A percentile compares a stretch with the other conserved stretches of the same genome.
Conservation (phyloP, 257 asterid species). For the Gardenia jasminoides region DNA sequence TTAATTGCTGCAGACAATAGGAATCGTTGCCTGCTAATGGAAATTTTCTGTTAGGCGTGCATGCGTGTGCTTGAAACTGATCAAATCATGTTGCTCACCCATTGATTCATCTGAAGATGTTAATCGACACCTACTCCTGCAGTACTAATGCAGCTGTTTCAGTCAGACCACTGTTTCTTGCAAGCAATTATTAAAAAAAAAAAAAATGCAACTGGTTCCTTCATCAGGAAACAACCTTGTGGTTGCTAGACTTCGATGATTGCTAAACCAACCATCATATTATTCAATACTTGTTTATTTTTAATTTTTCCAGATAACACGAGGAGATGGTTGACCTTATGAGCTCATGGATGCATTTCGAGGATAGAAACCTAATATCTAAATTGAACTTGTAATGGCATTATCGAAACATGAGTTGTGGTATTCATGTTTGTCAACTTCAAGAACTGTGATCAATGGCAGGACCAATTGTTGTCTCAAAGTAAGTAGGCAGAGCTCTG, state of each 20-base stretch:
- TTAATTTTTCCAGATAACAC: background rate
- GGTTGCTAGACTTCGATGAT: background rate
- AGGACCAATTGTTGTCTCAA: background rate
- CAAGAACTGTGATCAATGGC: background rate
- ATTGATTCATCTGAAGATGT: background rate
- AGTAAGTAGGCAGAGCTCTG: background rate
- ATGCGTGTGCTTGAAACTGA: background rate
- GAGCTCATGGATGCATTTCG: background rate
- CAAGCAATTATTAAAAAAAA: background rate
- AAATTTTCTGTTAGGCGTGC: background rate
- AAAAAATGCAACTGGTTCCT: background rate
- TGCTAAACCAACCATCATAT: background rate
- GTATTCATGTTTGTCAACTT: slow-evolving; percentile 2
- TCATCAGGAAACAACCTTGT: background rate
- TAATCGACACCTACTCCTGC: background rate
- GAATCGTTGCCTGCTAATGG: background rate
- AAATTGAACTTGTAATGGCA: background rate
- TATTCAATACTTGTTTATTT: background rate
- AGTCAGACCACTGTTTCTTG: background rate
- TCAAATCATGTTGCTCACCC: background rate
- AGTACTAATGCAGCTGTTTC: background rate
- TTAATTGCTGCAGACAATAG: background rate
- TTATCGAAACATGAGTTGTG: background rate
- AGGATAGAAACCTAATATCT: background rate
- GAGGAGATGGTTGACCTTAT: background rate